A percentile compares a stretch with the other conserved stretches of the same genome.
Conservation (phyloP, 2,329 filamentous ascomycete species). For the Gyromitra esculenta region DNA sequence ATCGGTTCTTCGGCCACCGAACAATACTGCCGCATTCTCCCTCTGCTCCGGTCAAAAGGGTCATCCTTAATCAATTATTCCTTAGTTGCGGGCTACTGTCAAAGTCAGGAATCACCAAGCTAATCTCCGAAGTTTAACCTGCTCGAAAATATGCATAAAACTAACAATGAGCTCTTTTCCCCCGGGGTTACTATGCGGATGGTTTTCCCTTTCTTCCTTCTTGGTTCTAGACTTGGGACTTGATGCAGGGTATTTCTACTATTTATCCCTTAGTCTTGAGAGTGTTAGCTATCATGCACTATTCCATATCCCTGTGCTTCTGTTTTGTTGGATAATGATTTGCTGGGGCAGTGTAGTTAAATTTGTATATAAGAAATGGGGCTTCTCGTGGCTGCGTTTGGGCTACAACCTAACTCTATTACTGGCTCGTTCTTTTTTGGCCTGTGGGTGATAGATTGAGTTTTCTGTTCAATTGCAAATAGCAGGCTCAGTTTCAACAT, state of each 20-base stretch:
- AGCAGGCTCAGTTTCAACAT: constrained; percentile 19
- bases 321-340: neutral
- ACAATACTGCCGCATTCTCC: constrained; percentile 1
- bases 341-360: neutral
- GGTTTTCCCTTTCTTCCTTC: constrained; percentile 38
- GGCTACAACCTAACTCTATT: neutral
- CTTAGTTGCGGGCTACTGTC: constrained; percentile 9
- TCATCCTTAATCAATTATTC: constrained; percentile 15
- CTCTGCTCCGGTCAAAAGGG: constrained; percentile 18
- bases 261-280: constrained; percentile 2
- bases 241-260: neutral
- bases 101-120: constrained; percentile 16
- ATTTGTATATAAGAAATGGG: constrained; percentile 31
- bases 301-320: neutral
- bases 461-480: constrained; percentile 27
- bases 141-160: constrained; percentile 13
- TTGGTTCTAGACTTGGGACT: constrained; percentile 5
- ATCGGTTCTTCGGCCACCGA: constrained; percentile 1
- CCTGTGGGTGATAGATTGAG: constrained; percentile 4
- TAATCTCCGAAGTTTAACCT: constrained; percentile 17
- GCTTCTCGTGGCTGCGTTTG: constrained; percentile 7
- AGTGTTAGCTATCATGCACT: neutral
- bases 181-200: constrained; percentile 35
- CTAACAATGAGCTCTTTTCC: constrained; percentile 11
- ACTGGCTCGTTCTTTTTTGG: neutral